Percentiles rank a stretch among this genome's conserved stretches.
phyloP scores from a whole-genome alignment of 1,284 basidiomycete species.

The Marasmius sp. region DNA sequence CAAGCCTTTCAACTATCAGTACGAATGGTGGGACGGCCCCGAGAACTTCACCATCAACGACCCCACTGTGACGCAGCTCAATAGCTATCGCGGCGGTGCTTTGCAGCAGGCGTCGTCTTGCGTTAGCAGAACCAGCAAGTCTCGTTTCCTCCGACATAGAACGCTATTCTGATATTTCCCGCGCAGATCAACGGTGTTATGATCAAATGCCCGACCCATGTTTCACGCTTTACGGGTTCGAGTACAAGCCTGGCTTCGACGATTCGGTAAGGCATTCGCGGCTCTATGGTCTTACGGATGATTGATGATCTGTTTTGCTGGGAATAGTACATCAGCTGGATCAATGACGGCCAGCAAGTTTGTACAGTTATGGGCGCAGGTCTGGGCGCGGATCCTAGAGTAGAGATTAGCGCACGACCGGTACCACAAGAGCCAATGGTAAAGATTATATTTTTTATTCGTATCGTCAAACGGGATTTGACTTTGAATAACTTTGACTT shows the following conservation, averaged over 20 bases:
- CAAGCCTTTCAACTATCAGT: constrained; percentile 49
- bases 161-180: background rate
- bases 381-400: constrained; percentile 52
- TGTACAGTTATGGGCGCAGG: constrained; percentile 70
- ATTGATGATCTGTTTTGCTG: background rate
- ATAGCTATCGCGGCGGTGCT: constrained; percentile 55
- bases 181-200: constrained; percentile 17
- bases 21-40: constrained; percentile 43
- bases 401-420: constrained; percentile 59
- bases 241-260: constrained; percentile 17
- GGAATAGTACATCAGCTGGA: constrained; percentile 20
- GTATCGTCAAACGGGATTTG: background rate
- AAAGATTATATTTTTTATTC: constrained; percentile 5
- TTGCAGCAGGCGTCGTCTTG: constrained; percentile 65
- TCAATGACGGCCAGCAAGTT: constrained; percentile 41
- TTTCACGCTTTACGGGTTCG: constrained; percentile 15
- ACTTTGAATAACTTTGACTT: too few species aligned
- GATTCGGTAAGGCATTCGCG: background rate
- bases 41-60: constrained; percentile 49
- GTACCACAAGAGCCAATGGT: constrained; percentile 75
- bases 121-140: constrained; percentile 35
- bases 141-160: constrained; percentile 19
- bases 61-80: constrained; percentile 44
- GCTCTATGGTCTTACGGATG: background rate
- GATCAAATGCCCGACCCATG: constrained; percentile 7